These are phyloP conservation scores for Holtermanniella nyarrowii DNA, from an alignment of 768 basidiomycete genomes.

Conservation along the genomic window DNA sequence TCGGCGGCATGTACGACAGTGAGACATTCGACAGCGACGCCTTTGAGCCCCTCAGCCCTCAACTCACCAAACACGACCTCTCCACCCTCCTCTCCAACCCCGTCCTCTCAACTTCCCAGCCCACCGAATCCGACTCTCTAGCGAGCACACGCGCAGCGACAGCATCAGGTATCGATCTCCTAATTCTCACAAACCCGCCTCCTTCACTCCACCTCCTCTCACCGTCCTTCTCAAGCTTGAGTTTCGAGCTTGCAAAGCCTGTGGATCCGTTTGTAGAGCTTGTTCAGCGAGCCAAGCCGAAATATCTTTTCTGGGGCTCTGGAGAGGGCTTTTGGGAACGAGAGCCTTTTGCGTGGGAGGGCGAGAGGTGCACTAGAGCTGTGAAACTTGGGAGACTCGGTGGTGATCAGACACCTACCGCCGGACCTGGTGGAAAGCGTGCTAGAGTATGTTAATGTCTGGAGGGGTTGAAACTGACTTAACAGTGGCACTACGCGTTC, in stretches of 20 bases:
- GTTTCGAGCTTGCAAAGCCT: slow-evolving; percentile 56
- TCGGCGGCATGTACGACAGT: slow-evolving; percentile 66
- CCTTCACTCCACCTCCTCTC: slow-evolving; percentile 47
- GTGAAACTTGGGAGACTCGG: slow-evolving; percentile 85
- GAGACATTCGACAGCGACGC: slow-evolving; percentile 33
- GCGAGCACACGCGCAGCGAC: slow-evolving; percentile 55
- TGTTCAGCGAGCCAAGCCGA: slow-evolving; percentile 51
- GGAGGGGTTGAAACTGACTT: neutral
- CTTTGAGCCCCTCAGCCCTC: slow-evolving; percentile 17
- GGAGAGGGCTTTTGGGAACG: slow-evolving; percentile 86
- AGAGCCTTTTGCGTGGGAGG: slow-evolving; percentile 73
- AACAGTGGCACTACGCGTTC: slow-evolving; percentile 96
- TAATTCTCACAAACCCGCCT: slow-evolving; percentile 62
- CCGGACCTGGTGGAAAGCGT: slow-evolving; percentile 53
- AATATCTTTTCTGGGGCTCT: slow-evolving; percentile 73
- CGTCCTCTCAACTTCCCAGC: slow-evolving; percentile 7
- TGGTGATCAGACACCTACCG: slow-evolving; percentile 42
- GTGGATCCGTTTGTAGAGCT: slow-evolving; percentile 34
- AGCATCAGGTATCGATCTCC: slow-evolving; percentile 55
- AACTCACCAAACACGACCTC: slow-evolving; percentile 14
- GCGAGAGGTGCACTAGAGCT: slow-evolving; percentile 55
- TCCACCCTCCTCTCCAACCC: slow-evolving; percentile 40
- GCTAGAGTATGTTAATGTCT: slow-evolving; percentile 55
- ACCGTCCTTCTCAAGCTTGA: slow-evolving; percentile 43
- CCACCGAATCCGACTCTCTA: slow-evolving; percentile 55